Evolutionary conservation across 2,329 filamentous ascomycete genomes (phyloP).

Genomic region (Penicillium rolfsii): DNA sequence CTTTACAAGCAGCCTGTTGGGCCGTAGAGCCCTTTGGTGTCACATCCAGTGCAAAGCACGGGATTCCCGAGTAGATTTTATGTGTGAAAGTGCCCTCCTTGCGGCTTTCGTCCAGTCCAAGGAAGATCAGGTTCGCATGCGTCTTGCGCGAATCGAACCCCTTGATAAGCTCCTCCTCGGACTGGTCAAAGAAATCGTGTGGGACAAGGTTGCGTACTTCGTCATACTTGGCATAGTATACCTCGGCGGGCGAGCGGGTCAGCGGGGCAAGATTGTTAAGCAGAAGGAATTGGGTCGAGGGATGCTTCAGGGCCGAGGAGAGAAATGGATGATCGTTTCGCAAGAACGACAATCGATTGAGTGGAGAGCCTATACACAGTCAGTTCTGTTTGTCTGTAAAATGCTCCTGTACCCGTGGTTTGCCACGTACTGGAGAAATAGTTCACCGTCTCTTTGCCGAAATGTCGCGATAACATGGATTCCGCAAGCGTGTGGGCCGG

Average conservation of each 20-base stretch:
- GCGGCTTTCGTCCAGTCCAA: slow-evolving; percentile 74
- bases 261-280: slow-evolving; percentile 80
- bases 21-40: slow-evolving; percentile 70
- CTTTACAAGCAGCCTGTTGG: slow-evolving; percentile 59
- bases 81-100: slow-evolving; percentile 46
- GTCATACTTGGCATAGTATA: slow-evolving; percentile 69
- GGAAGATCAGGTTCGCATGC: slow-evolving; percentile 74
- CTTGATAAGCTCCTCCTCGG: slow-evolving; percentile 73
- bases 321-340: slow-evolving; percentile 53
- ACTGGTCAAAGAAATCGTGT: slow-evolving; percentile 67
- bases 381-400: not conserved
- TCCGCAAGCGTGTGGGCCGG: slow-evolving; percentile 63
- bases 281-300: slow-evolving; percentile 67
- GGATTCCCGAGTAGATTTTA: slow-evolving; percentile 72
- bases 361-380: slow-evolving; percentile 46
- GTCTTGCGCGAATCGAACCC: slow-evolving; percentile 72
- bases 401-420: not conserved
- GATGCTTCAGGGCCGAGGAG: slow-evolving; percentile 52
- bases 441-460: slow-evolving; percentile 55
- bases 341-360: slow-evolving; percentile 56
- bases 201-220: slow-evolving; percentile 75
- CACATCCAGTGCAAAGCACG: slow-evolving; percentile 88
- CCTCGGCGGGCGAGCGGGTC: slow-evolving; percentile 59
- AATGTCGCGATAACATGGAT: slow-evolving; percentile 56
- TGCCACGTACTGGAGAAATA: slow-evolving; percentile 52